phyloP scores from a whole-genome alignment of 805 yeast genomes.

The Starmerella gropengiesseri region DNA sequence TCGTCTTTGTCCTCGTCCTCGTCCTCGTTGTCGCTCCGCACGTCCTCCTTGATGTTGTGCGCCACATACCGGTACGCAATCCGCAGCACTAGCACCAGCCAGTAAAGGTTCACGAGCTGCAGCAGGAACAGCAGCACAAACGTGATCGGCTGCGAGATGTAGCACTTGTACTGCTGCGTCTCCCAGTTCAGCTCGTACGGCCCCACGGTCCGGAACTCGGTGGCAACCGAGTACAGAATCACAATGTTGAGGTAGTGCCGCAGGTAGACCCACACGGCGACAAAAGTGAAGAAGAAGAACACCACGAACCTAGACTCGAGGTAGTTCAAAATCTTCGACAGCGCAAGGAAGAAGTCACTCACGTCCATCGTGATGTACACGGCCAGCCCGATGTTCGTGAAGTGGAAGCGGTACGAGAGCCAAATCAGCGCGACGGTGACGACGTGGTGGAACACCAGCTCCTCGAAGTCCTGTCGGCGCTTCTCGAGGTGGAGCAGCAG shows the following conservation, averaged over 20 bases:
- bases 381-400: slow-evolving; percentile 89
- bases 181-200: slow-evolving; percentile 69
- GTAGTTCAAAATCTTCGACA: slow-evolving; percentile 79
- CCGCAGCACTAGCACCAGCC: slow-evolving; percentile 75
- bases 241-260: slow-evolving; percentile 77
- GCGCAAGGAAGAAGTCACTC: slow-evolving; percentile 77
- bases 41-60: slow-evolving; percentile 47
- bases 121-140: slow-evolving; percentile 65
- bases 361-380: slow-evolving; percentile 93
- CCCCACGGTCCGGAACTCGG: slow-evolving; percentile 82
- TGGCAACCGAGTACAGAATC: slow-evolving; percentile 48
- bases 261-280: slow-evolving; percentile 68
- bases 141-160: slow-evolving; percentile 86
- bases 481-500: slow-evolving; percentile 76
- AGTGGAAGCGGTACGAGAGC: slow-evolving; percentile 84
- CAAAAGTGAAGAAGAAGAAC: slow-evolving; percentile 59
- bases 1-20: slow-evolving; percentile 37
- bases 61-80: slow-evolving; percentile 57
- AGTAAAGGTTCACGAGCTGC: slow-evolving; percentile 76
- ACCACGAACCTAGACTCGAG: slow-evolving; percentile 54
- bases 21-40: slow-evolving; percentile 72
- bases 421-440: slow-evolving; percentile 80
- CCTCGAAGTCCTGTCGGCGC: slow-evolving; percentile 88
- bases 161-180: slow-evolving; percentile 90
- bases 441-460: slow-evolving; percentile 84